phyloP scores from a whole-genome alignment of 345 rosid genomes.

The Arabidopsis thaliana region DNA sequence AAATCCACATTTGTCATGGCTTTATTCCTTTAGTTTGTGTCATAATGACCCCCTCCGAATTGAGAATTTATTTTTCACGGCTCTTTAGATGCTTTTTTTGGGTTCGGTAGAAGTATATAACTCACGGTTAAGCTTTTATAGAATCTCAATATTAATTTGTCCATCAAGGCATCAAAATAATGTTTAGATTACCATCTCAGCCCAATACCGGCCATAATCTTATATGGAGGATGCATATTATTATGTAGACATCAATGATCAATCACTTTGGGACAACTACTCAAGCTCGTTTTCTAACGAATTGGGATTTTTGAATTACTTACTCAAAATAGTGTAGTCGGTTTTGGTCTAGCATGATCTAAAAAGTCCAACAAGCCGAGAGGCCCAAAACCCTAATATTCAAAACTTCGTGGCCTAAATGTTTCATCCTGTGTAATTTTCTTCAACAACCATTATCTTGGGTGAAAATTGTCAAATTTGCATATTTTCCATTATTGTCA shows the following conservation, averaged over 20 bases:
- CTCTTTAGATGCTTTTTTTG: neutral
- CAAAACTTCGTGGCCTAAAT: neutral
- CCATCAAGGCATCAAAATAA: neutral
- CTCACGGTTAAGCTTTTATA: neutral
- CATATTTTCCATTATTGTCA: neutral
- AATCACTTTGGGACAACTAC: too few species aligned
- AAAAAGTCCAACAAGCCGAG: neutral
- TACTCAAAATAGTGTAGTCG: neutral
- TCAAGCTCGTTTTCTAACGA: too few species aligned
- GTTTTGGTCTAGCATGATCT: neutral
- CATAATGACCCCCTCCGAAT: conserved; percentile 21
- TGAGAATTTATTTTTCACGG: neutral
- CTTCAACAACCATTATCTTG: too few species aligned
- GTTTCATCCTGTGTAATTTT: too few species aligned
- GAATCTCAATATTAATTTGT: neutral
- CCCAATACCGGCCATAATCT: neutral
- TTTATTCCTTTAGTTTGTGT: conserved; percentile 28
- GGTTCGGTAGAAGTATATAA: neutral
- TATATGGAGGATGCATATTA: neutral
- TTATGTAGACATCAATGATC: too few species aligned
- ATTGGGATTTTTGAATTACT: too few species aligned
- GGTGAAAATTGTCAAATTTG: neutral
- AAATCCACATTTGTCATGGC: conserved; percentile 25
- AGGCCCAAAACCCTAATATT: neutral
- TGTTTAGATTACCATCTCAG: conserved; percentile 13